phyloP scores from a whole-genome alignment of 768 basidiomycete species.

The Panus rudis region DNA sequence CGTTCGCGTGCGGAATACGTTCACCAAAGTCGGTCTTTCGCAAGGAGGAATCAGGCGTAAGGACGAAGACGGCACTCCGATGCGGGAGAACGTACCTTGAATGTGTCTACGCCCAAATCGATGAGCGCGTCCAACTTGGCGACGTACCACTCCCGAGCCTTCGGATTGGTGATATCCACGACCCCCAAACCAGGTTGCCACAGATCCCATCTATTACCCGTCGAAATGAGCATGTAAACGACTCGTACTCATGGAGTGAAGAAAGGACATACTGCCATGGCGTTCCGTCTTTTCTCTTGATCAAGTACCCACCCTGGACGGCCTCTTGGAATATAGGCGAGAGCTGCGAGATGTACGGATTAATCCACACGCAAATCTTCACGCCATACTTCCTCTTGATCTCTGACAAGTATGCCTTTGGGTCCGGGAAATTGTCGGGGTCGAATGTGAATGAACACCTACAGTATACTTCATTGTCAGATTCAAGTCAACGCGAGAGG shows the following conservation, averaged over 20 bases:
- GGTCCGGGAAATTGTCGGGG: conserved; percentile 69
- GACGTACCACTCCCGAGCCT: conserved; percentile 41
- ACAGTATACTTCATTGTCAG: too few relatives aligned
- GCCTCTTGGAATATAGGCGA: conserved; percentile 68
- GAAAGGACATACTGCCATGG: conserved; percentile 52
- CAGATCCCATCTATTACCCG: conserved; percentile 40
- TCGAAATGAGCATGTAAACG: neutral
- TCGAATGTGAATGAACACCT: conserved; percentile 76
- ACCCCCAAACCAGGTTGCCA: conserved; percentile 62
- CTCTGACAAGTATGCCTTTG: conserved; percentile 52
- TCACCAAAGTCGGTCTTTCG: conserved; percentile 72
- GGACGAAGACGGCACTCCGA: neutral
- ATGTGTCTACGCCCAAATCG: conserved; percentile 40
- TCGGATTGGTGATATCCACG: conserved; percentile 59
- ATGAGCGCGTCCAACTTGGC: conserved; percentile 35
- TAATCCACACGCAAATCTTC: conserved; percentile 75
- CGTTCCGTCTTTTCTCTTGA: conserved; percentile 59
- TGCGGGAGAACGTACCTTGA: conserved; percentile 36
- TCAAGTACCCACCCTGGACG: conserved; percentile 58
- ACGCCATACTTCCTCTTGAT: conserved; percentile 58
- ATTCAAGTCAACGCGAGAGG: conserved; percentile 9
- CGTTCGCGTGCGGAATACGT: conserved; percentile 60
- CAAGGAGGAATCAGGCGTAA: neutral
- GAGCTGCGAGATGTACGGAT: conserved; percentile 66
- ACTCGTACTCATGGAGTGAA: neutral